Evolutionary conservation across 2,329 filamentous ascomycete species (phyloP).

Genomic region (Diaporthe capsici): DNA sequence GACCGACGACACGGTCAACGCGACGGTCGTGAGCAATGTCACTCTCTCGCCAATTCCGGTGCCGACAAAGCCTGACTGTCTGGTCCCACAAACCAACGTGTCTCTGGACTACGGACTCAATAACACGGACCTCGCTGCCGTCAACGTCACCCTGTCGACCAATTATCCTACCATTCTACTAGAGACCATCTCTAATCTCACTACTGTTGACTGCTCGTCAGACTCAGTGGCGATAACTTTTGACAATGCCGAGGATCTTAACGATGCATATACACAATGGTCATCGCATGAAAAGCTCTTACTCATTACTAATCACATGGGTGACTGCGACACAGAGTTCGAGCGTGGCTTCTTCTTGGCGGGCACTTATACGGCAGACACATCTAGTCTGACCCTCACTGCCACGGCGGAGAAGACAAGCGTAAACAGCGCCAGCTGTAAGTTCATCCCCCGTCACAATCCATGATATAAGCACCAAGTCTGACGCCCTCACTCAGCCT

Average conservation of each 20-base stretch:
- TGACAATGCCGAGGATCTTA: constrained; percentile 12
- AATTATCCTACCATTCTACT: constrained; percentile 28
- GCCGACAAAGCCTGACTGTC: background rate
- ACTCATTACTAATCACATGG: constrained; percentile 38
- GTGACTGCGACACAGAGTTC: constrained; percentile 36
- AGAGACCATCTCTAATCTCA: constrained; percentile 30
- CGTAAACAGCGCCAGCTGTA: constrained; percentile 19
- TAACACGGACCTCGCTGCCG: constrained; percentile 8
- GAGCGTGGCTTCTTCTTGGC: constrained; percentile 39
- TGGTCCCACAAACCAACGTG: constrained; percentile 26
- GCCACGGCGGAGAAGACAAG: constrained; percentile 31
- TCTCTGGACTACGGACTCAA: constrained; percentile 31
- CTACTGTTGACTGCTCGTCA: constrained; percentile 28
- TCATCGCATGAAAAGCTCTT: constrained; percentile 23
- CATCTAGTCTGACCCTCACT: constrained; percentile 16
- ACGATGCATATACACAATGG: constrained; percentile 34
- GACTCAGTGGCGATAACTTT: constrained; percentile 33
- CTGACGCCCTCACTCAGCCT: constrained; percentile 15
- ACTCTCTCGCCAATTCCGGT: constrained; percentile 31
- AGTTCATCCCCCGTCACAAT: background rate
- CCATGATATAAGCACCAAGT: too few relatives aligned
- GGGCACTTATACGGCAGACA: background rate
- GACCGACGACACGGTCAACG: constrained; percentile 14
- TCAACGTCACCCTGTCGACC: constrained; percentile 33
- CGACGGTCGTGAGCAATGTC: constrained; percentile 28